Conservation (phyloP, 1,139 yeast species). For the Protomyces macrosporus region DNA sequence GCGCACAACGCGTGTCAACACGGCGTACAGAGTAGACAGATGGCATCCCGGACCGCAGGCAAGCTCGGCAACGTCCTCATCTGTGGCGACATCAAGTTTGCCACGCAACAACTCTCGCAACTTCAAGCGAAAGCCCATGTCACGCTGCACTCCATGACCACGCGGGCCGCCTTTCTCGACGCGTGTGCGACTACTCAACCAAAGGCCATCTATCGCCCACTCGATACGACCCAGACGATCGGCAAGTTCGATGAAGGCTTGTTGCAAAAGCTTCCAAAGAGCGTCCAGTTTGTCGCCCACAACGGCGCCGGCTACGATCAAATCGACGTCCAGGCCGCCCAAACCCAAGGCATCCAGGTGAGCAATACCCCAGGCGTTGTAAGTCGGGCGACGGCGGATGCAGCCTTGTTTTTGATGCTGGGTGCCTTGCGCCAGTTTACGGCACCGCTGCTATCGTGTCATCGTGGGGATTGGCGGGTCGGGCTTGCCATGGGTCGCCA, state of each 20-base stretch:
- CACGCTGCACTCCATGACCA: conserved; percentile 23
- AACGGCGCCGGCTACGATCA: conserved; percentile 84
- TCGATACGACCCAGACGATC: conserved; percentile 42
- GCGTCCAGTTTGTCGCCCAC: conserved; percentile 64
- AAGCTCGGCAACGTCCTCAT: background rate
- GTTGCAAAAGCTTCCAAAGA: conserved; percentile 53
- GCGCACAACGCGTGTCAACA: background rate
- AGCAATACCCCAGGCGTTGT: conserved; percentile 66
- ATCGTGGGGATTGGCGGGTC: conserved; percentile 4
- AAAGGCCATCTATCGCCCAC: conserved; percentile 45
- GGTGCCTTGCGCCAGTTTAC: conserved; percentile 57
- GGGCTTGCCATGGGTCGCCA: background rate
- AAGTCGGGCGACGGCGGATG: conserved; percentile 71
- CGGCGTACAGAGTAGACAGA: background rate
- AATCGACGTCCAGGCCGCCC: conserved; percentile 49
- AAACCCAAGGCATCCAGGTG: conserved; percentile 50
- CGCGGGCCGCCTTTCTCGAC: conserved; percentile 48
- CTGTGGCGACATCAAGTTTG: conserved; percentile 5
- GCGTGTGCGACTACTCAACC: conserved; percentile 51
- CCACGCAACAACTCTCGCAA: background rate
- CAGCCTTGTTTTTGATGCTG: conserved; percentile 57
- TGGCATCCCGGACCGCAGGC: background rate
- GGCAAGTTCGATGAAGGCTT: conserved; percentile 77
- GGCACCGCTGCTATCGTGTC: background rate
- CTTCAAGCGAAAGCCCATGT: background rate